phyloP scores from a whole-genome alignment of 148 eudicot genomes.

The Rhododendron henanense region DNA sequence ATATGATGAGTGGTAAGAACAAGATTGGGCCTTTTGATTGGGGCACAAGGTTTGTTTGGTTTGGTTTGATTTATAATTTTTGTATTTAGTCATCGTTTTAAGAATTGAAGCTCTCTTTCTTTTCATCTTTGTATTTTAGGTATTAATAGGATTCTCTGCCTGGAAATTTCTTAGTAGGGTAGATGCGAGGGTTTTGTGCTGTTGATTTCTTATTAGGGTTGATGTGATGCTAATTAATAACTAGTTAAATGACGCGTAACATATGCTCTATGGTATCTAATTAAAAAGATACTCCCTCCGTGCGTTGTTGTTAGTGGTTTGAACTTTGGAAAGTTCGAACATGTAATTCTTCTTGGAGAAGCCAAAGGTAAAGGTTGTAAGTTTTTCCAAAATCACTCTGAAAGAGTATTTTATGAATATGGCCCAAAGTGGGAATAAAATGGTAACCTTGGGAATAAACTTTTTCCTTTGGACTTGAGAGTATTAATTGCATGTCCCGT shows the following conservation, averaged over 20 bases:
- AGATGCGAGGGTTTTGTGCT: neutral
- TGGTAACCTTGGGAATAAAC: neutral
- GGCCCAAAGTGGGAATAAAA: neutral
- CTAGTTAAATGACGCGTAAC: neutral
- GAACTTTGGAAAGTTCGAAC: neutral
- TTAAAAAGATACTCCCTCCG: neutral
- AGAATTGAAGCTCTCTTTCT: neutral
- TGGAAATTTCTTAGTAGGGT: neutral
- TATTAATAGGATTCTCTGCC: neutral
- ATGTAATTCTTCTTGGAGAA: neutral
- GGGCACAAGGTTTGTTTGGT: neutral
- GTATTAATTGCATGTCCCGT: neutral
- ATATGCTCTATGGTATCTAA: neutral
- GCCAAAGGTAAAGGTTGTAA: neutral
- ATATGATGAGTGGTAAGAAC: neutral
- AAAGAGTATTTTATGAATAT: neutral
- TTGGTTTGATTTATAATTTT: constrained; percentile 4
- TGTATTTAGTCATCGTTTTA: neutral
- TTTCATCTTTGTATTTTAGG: neutral
- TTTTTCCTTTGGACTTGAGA: neutral
- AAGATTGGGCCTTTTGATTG: neutral
- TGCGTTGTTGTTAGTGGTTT: neutral
- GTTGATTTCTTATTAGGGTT: neutral
- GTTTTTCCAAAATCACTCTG: neutral
- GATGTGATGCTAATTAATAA: neutral